Conservation (phyloP, 176 grass and related monocot species). For the Aechmea fasciata region DNA sequence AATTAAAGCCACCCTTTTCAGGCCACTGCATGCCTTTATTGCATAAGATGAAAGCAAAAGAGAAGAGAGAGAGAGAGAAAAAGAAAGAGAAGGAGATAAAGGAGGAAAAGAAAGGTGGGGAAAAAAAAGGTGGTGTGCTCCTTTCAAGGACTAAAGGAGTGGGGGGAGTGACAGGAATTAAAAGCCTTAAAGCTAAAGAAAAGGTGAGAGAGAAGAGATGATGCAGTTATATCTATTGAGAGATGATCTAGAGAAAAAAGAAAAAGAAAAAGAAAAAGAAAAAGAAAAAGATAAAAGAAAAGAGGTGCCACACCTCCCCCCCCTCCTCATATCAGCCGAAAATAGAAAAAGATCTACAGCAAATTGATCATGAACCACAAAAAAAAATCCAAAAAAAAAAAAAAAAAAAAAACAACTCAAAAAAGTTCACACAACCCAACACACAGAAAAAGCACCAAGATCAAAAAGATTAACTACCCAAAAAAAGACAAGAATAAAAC, state of each 20-base stretch:
- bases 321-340: not conserved
- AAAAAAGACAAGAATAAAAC: not conserved
- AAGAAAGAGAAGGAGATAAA: not conserved
- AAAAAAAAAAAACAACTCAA: not conserved
- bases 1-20: slow-evolving; percentile 6
- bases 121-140: slow-evolving; percentile 19
- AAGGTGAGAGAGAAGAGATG: slow-evolving; percentile 11
- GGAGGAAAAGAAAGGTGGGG: not conserved
- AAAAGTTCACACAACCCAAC: not conserved
- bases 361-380: not conserved
- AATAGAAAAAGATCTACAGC: slow-evolving; percentile 5
- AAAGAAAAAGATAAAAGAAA: not conserved
- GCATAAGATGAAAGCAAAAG: slow-evolving; percentile 1
- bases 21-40: slow-evolving; percentile 11
- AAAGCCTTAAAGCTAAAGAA: slow-evolving; percentile 23
- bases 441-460: not conserved
- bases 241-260: not conserved
- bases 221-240: slow-evolving; percentile 1
- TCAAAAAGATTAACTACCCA: not conserved
- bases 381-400: not conserved
- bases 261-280: no score
- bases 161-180: slow-evolving; percentile 16
- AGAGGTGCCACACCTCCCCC: not conserved
- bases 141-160: slow-evolving; percentile 21
- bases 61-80: not conserved